Percentiles rank a stretch among this genome's conserved stretches.
Conservation (phyloP, 2,329 filamentous ascomycete genomes). For the Stagonosporopsis vannaccii region DNA sequence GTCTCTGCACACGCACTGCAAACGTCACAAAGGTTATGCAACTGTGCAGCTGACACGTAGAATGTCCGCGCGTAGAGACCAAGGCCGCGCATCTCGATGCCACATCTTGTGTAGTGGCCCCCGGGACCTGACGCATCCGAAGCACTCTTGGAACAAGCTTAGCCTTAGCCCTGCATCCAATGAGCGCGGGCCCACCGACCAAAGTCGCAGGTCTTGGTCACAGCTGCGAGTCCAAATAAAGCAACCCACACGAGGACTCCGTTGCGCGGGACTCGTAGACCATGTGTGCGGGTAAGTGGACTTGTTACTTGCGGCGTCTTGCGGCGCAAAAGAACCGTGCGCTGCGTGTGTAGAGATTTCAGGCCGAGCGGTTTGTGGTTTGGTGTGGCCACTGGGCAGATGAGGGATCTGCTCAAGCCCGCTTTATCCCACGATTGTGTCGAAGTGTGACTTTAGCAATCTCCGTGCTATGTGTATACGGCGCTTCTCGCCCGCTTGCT, state of each 20-base stretch:
- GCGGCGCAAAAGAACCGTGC: slow-evolving; percentile 14
- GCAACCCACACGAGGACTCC: slow-evolving; percentile 9
- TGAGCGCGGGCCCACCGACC: slow-evolving; percentile 15
- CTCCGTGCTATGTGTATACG: background rate
- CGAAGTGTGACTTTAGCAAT: slow-evolving; percentile 8
- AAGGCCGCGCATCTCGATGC: slow-evolving; percentile 16
- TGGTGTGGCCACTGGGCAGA: slow-evolving; percentile 11
- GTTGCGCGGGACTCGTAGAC: slow-evolving; percentile 1
- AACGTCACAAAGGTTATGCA: slow-evolving; percentile 1
- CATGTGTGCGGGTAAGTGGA: slow-evolving; percentile 7
- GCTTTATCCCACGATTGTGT: slow-evolving; percentile 8
- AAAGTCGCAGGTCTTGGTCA: slow-evolving; percentile 5
- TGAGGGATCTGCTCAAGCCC: slow-evolving; percentile 13
- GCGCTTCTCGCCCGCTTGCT: background rate
- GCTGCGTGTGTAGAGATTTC: slow-evolving; percentile 15
- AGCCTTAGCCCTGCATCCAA: slow-evolving; percentile 33
- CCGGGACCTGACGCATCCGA: slow-evolving; percentile 46
- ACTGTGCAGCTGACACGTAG: slow-evolving; percentile 12
- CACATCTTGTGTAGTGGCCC: slow-evolving; percentile 40
- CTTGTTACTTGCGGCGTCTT: slow-evolving; percentile 6
- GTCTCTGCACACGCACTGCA: background rate
- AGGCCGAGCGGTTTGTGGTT: slow-evolving; percentile 9
- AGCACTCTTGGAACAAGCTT: slow-evolving; percentile 45
- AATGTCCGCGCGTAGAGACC: slow-evolving; percentile 6
- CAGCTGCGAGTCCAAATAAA: slow-evolving; percentile 10